Evolutionary conservation across 106 monocot genomes (phyloP).

Genomic region (Acorus gramineus): DNA sequence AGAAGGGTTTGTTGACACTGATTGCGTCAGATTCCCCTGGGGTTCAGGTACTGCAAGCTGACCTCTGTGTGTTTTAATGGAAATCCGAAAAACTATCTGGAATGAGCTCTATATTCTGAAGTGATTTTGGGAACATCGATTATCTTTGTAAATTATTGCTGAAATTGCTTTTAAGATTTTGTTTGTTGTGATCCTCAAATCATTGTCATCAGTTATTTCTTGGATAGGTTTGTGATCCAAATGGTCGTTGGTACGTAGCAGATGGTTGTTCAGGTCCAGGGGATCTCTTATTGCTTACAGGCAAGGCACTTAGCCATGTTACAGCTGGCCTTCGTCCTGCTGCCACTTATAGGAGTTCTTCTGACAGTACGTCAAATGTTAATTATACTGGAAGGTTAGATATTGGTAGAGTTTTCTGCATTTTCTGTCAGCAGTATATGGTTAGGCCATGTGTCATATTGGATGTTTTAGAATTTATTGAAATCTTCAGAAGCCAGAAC

Average conservation of each 20-base stretch:
- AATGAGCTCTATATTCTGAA: neutral
- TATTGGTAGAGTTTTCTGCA: neutral
- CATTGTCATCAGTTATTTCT: constrained; percentile 23
- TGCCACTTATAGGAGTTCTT: constrained; percentile 34
- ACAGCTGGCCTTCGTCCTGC: constrained; percentile 79
- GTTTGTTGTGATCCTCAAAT: constrained; percentile 13
- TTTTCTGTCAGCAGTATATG: no score
- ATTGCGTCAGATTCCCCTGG: constrained; percentile 74
- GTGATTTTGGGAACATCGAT: no score
- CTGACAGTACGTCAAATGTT: constrained; percentile 23
- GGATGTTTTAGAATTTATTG: neutral
- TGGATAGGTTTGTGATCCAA: constrained; percentile 86
- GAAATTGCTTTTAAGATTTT: neutral
- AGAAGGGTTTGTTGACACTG: constrained; percentile 71
- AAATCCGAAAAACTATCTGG: neutral
- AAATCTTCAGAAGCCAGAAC: neutral
- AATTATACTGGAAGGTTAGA: constrained; percentile 43
- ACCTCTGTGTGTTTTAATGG: neutral
- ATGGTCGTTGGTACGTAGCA: constrained; percentile 85
- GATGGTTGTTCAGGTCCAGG: constrained; percentile 42
- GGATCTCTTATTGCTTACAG: constrained; percentile 72
- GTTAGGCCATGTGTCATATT: neutral
- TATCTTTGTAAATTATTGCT: no score
- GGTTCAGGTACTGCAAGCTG: constrained; percentile 41
- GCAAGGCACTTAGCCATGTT: constrained; percentile 68